Percentiles rank a stretch among this genome's conserved stretches.
Conservation (phyloP, 2,329 filamentous ascomycete species). For the Periconia macrospinosa region DNA sequence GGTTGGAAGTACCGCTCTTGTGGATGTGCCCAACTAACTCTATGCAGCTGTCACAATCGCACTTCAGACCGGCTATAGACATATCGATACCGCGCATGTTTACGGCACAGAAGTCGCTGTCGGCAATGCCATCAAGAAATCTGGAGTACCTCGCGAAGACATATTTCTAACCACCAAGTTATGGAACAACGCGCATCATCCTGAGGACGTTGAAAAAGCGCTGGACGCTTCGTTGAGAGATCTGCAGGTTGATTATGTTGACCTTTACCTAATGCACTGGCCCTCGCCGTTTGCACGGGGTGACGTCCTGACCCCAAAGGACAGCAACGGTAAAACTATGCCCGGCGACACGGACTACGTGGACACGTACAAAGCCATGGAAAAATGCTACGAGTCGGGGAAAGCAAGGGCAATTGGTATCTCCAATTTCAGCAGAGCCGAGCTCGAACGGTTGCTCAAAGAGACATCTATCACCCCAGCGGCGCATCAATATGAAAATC, state of each 20-base stretch:
- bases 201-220: constrained; percentile 63
- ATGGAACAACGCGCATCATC: constrained; percentile 87
- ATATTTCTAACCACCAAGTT: constrained; percentile 69
- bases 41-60: constrained; percentile 40
- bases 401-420: constrained; percentile 37
- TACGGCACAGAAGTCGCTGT: constrained; percentile 13
- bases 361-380: constrained; percentile 45
- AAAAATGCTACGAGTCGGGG: constrained; percentile 35
- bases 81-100: constrained; percentile 33
- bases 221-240: constrained; percentile 74
- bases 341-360: constrained; percentile 30
- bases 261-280: constrained; percentile 78
- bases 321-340: constrained; percentile 31
- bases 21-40: background rate
- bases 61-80: constrained; percentile 31
- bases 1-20: background rate
- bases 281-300: constrained; percentile 80
- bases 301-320: constrained; percentile 60
- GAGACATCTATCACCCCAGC: constrained; percentile 31
- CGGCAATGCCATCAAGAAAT: constrained; percentile 33
- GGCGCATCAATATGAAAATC: constrained; percentile 35
- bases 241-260: constrained; percentile 85
- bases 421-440: constrained; percentile 38
- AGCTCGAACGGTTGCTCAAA: constrained; percentile 57
- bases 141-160: constrained; percentile 43